Base-by-base conservation (phyloP, 164 flowering plant species). In the Magnolia sinica region DNA sequence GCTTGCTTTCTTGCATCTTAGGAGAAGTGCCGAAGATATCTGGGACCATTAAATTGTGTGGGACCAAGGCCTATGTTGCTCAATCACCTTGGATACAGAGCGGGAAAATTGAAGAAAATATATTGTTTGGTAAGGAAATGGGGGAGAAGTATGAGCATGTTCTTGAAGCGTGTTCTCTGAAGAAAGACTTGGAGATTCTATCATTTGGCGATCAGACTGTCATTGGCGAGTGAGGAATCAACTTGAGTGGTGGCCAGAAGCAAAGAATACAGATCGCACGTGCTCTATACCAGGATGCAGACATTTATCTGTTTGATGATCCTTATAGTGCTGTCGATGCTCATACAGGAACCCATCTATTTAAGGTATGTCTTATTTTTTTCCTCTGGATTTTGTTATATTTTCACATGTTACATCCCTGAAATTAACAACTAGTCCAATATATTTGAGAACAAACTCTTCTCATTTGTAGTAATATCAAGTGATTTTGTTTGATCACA, bases 271-370 rank as follows among this genome's bases (percentile, higher is more conserved):
- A 92, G 80, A 90, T 92, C 82, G 98, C 98, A 2, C 91, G 98
- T 31, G 96, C 98, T 70, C 74, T 92, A 0, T 94, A 91, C 81
- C 97, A 92, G 80, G 92, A 92, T 85, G 91, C 97, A 50, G 96
- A 92, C 73, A 85, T 94, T 64, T 92, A 88, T 82, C 80, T 94
- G 45, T 87, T 92, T 82, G 98, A 94, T 80, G 98, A 92, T 81
- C 98, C 96, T 69, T 94, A 92, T 51, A 92, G 96, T 84, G 95
- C 98, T 24, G 97, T 94, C 61, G 98, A 94, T 87, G 97, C 95
- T 77, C 97, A 92, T 73, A 94, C 98, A 4, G 97, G 98, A 76
- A 85, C 86, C 27, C 96, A 91, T 84, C 83, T 93, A 22, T 93
- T 89, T 75, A 91, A 89, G 91, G 98, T 89, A 82, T 78, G 16